Evolutionary conservation across 2,329 filamentous ascomycete species (phyloP), one percentile per base, ranked within the genome.

Genomic region (Blumeria graminis): DNA sequence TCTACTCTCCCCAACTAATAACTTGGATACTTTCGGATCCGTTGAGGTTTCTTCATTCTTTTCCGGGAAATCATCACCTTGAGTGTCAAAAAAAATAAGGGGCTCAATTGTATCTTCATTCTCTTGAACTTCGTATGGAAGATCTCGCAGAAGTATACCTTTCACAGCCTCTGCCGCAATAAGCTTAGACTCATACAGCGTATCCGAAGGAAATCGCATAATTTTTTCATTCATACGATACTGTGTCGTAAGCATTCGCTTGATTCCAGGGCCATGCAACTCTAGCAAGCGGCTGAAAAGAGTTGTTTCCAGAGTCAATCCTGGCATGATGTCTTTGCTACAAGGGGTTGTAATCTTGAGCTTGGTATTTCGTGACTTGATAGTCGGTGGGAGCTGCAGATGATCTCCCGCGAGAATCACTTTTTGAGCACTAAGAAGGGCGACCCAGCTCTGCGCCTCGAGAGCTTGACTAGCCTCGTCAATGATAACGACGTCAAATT

Each of bases 221-320:
- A 98, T 96, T 56, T 75, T 80, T 65, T 94, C 84, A 66, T 98
- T 88, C 92, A 98, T 98, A 39, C 92, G 87, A 68, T 98, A 98
- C 70, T 98, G 92, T 4, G 84, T 94, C 3, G 87, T 96, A 28
- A 98, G 77, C 86, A 96, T 94, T 55, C 85, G 76, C 71, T 96
- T 96, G 70, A 98, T 88, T 4, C 73, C 73, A 0, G 80, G 70
- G 0, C 92, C 92, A 66, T 98, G 86, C 14, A 95, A 72, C 5
- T 76, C 74, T 48, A 98, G 74, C 45, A 98, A 74, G 33, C 92
- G 78, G 68, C 96, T 90, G 67, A 98, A 98, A 34, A 98, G 74
- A 0, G 92, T 96, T n/a, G 76, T 85, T 65, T 94, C 89, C 6
- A 98, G 75, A 0, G 76, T 81, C 63, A 80, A 73, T 6, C 73